These are phyloP conservation scores for Sarocladium oryzae DNA, from an alignment of 2,329 filamentous ascomycete species.

Conservation along the genomic window DNA sequence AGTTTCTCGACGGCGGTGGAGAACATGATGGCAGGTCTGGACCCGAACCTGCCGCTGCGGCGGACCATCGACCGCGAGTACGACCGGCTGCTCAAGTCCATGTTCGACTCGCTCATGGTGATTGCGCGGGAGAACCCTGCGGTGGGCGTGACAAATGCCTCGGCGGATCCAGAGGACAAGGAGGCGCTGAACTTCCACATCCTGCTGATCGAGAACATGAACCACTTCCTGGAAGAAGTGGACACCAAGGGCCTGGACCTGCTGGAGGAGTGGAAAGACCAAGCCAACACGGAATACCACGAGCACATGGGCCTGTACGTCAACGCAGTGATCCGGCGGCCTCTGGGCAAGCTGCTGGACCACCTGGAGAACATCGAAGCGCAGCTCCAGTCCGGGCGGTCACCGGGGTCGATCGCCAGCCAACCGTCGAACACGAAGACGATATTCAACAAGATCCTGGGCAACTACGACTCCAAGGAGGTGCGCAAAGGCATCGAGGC, in stretches of 20 bases:
- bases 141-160: slow-evolving; percentile 33
- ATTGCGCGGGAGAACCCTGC: slow-evolving; percentile 70
- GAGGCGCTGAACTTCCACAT: slow-evolving; percentile 97
- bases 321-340: slow-evolving; percentile 78
- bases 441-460: slow-evolving; percentile 80
- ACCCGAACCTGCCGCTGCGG: slow-evolving; percentile 57
- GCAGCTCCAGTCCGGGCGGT: slow-evolving; percentile 54
- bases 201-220: slow-evolving; percentile 97
- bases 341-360: slow-evolving; percentile 84
- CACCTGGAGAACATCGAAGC: slow-evolving; percentile 86
- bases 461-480: slow-evolving; percentile 75
- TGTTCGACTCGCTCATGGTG: slow-evolving; percentile 95
- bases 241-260: slow-evolving; percentile 68
- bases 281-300: slow-evolving; percentile 68
- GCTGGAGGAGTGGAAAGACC: slow-evolving; percentile 74
- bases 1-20: slow-evolving; percentile 77
- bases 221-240: slow-evolving; percentile 90
- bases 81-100: slow-evolving; percentile 79
- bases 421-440: slow-evolving; percentile 78
- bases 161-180: slow-evolving; percentile 73
- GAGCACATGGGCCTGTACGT: slow-evolving; percentile 88
- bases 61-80: slow-evolving; percentile 82
- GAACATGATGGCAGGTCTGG: slow-evolving; percentile 64
- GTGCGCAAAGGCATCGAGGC: slow-evolving; percentile 85
- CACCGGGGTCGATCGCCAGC: slow-evolving; percentile 58